These are phyloP conservation scores for Kondoa malvinella DNA, from an alignment of 768 basidiomycete genomes.

Conservation along the genomic window DNA sequence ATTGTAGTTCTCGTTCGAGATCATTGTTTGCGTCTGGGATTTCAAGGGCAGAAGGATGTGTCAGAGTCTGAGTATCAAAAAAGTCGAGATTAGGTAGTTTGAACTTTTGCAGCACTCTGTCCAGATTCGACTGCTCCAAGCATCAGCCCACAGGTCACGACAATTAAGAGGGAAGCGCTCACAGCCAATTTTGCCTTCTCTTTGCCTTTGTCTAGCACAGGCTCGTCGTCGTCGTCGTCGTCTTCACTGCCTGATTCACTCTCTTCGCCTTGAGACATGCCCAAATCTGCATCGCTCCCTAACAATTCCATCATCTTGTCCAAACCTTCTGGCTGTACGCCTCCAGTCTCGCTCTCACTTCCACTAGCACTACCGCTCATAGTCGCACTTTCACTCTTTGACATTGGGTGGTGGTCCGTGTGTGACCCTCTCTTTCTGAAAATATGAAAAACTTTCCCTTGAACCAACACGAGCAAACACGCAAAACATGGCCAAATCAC, in stretches of 20 bases:
- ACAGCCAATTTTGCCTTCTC: constrained; percentile 9
- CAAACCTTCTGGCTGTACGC: background rate
- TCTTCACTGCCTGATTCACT: background rate
- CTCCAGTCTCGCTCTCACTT: background rate
- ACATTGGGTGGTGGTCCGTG: too few species aligned
- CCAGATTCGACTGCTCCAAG: constrained; percentile 55
- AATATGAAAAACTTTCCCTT: too few species aligned
- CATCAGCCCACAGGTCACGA: too few species aligned
- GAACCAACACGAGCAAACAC: background rate
- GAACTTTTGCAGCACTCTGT: constrained; percentile 57
- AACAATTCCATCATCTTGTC: background rate
- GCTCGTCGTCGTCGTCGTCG: constrained; percentile 7
- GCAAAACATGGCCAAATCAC: constrained; percentile 15
- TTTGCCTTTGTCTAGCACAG: constrained; percentile 1
- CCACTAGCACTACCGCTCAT: background rate
- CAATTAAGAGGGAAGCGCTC: too few species aligned
- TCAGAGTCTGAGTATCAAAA: constrained; percentile 50
- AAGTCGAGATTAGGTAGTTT: constrained; percentile 18
- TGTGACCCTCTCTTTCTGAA: too few species aligned
- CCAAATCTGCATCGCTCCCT: background rate
- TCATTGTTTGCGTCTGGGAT: constrained; percentile 64
- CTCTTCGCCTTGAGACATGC: background rate
- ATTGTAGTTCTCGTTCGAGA: constrained; percentile 82
- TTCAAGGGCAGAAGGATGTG: constrained; percentile 55
- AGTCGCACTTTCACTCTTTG: background rate